These are phyloP conservation scores for Polysphondylium violaceum DNA, from an alignment of 78 protist genomes.

Conservation along the genomic window DNA sequence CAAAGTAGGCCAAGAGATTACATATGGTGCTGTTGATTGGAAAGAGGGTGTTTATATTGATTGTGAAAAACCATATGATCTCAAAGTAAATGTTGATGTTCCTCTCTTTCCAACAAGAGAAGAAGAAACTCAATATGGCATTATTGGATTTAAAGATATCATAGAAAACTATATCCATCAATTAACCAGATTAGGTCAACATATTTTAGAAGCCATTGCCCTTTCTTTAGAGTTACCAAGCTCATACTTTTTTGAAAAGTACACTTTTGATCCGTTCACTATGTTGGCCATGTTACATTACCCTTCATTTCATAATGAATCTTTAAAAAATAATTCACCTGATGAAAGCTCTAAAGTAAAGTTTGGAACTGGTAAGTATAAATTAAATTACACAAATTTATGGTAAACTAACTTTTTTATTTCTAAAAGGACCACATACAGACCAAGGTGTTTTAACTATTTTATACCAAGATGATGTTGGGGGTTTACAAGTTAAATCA, in stretches of 20 bases:
- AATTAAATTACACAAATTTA: too few relatives aligned
- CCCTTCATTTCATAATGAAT: neutral
- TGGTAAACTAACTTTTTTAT: neutral
- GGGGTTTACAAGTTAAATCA: slow-evolving; percentile 64
- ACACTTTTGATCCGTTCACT: slow-evolving; percentile 19
- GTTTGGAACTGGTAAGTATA: too few relatives aligned
- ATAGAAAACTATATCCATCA: neutral
- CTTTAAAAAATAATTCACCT: neutral
- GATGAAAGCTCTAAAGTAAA: neutral
- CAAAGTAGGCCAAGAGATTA: slow-evolving; percentile 38
- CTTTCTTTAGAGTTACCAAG: slow-evolving; percentile 16
- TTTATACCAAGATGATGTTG: slow-evolving; percentile 48
- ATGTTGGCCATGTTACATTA: slow-evolving; percentile 20
- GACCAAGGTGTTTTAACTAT: slow-evolving; percentile 83
- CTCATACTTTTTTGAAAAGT: slow-evolving; percentile 16
- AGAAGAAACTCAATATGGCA: neutral
- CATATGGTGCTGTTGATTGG: slow-evolving; percentile 5
- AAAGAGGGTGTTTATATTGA: slow-evolving; percentile 28
- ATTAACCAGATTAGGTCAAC: slow-evolving; percentile 2
- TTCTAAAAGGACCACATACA: too few relatives aligned
- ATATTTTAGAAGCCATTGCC: slow-evolving; percentile 27
- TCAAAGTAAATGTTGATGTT: neutral
- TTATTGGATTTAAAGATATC: slow-evolving; percentile 2
- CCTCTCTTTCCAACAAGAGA: slow-evolving; percentile 23
- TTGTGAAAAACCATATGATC: neutral